A percentile compares a stretch with the other conserved stretches of the same genome.
Conservation (phyloP, 169 alveolate species). For the Miamiensis avidus region DNA sequence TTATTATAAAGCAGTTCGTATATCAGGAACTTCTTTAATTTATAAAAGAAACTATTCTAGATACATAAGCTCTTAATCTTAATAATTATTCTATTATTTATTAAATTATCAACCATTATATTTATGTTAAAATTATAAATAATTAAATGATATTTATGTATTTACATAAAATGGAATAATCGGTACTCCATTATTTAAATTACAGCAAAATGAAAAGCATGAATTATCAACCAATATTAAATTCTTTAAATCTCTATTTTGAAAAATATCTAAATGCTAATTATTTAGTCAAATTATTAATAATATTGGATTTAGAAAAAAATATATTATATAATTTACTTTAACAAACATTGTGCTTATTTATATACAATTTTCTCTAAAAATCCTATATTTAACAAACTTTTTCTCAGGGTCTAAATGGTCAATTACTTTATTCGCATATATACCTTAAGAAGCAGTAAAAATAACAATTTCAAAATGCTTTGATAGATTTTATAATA, state of each 20-base stretch:
- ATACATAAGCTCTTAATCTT: not conserved
- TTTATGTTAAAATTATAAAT: too few relatives aligned
- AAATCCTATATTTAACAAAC: slow-evolving; percentile 72
- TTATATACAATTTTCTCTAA: slow-evolving; percentile 71
- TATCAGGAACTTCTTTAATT: not conserved
- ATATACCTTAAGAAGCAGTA: slow-evolving; percentile 81
- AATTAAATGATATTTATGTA: not conserved
- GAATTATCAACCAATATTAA: slow-evolving; percentile 77
- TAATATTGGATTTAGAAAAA: slow-evolving; percentile 59
- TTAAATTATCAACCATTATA: too few relatives aligned
- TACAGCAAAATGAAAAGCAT: slow-evolving; percentile 60
- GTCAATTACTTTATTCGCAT: slow-evolving; percentile 81
- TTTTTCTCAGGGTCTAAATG: slow-evolving; percentile 76
- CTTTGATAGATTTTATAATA: slow-evolving; percentile 58
- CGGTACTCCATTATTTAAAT: slow-evolving; percentile 75
- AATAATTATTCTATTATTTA: not conserved
- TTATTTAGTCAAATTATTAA: slow-evolving; percentile 8
- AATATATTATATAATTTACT: slow-evolving; percentile 62
- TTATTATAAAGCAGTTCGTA: not conserved
- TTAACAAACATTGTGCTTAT: slow-evolving; percentile 29
- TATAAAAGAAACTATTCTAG: not conserved
- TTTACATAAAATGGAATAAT: slow-evolving; percentile 54
- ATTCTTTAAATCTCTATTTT: slow-evolving; percentile 56
- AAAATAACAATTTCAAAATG: slow-evolving; percentile 78
- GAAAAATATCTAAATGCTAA: slow-evolving; percentile 14